Evolutionary conservation across 176 grass and related monocot genomes (phyloP).

Genomic region (Bolboschoenus planiculmis): DNA sequence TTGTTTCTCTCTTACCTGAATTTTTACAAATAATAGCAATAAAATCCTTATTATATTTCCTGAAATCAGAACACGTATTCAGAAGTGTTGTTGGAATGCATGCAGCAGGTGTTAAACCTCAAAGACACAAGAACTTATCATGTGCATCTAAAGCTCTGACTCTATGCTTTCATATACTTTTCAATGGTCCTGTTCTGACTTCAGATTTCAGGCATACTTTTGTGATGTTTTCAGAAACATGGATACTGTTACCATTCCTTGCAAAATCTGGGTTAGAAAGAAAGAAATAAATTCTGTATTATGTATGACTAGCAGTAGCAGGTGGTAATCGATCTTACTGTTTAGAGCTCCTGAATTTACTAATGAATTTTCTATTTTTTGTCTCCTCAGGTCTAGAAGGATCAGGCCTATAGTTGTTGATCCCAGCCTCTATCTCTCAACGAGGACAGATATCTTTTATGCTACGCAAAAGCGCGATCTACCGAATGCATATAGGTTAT

Average conservation of each 20-base stretch:
- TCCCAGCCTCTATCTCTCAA: conserved; percentile 80
- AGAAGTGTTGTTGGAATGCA: not conserved
- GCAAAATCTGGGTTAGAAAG: not conserved
- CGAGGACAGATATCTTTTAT: conserved; percentile 77
- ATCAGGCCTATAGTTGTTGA: conserved; percentile 87
- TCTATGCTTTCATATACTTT: not conserved
- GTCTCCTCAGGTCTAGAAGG: conserved; percentile 48
- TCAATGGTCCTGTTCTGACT: not conserved
- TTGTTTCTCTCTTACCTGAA: not conserved
- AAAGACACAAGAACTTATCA: not conserved
- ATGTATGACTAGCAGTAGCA: not conserved
- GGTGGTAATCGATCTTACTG: not conserved
- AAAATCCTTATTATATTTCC: no score
- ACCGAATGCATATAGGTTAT: conserved; percentile 70
- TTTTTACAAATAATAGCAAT: not conserved
- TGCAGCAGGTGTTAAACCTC: not conserved
- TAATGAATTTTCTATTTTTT: conserved; percentile 19
- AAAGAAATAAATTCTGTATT: not conserved
- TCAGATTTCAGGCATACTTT: not conserved
- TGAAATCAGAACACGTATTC: not conserved
- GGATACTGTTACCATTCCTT: not conserved
- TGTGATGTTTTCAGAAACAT: not conserved
- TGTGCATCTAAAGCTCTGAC: not conserved
- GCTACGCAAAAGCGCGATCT: conserved; percentile 86
- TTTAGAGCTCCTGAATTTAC: conserved; percentile 18